phyloP scores from a whole-genome alignment of 208 protist genomes.

The Phytomonas sp. region DNA sequence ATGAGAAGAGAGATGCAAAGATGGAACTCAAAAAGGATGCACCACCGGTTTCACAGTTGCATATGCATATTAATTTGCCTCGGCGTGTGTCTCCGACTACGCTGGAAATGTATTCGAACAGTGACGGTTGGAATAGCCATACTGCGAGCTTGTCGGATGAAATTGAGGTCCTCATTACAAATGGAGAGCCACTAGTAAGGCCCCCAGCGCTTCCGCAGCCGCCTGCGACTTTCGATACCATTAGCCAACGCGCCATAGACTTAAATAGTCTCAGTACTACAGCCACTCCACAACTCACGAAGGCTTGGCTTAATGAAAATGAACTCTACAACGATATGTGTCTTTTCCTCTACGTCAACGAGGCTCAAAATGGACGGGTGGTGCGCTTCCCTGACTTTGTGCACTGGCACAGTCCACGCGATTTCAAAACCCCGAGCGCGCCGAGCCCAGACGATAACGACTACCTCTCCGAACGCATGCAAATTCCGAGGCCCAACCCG shows the following conservation, averaged over 20 bases:
- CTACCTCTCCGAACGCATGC: slow-evolving; percentile 75
- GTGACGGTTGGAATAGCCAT: background rate
- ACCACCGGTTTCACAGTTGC: background rate
- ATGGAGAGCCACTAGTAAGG: slow-evolving; percentile 43
- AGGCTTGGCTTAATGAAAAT: slow-evolving; percentile 40
- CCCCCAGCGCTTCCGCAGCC: slow-evolving; percentile 48
- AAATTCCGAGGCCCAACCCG: slow-evolving; percentile 10
- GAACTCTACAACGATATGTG: slow-evolving; percentile 85
- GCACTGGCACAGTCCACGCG: slow-evolving; percentile 79
- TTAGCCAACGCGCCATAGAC: slow-evolving; percentile 42
- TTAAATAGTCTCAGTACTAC: slow-evolving; percentile 31
- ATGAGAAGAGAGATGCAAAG: background rate
- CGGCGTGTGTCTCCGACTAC: background rate
- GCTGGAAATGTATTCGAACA: background rate
- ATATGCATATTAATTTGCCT: background rate
- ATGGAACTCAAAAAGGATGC: background rate
- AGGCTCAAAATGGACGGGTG: slow-evolving; percentile 45
- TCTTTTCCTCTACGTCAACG: slow-evolving; percentile 72
- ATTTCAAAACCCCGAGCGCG: slow-evolving; percentile 31
- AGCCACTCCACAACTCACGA: slow-evolving; percentile 21
- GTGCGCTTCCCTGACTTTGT: slow-evolving; percentile 86
- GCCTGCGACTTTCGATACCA: slow-evolving; percentile 47
- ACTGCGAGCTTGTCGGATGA: slow-evolving; percentile 2
- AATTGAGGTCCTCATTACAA: slow-evolving; percentile 37
- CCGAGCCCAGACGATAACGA: slow-evolving; percentile 22